phyloP scores from a whole-genome alignment of 192 early-diverging fungal species.

The Podila epicladia region DNA sequence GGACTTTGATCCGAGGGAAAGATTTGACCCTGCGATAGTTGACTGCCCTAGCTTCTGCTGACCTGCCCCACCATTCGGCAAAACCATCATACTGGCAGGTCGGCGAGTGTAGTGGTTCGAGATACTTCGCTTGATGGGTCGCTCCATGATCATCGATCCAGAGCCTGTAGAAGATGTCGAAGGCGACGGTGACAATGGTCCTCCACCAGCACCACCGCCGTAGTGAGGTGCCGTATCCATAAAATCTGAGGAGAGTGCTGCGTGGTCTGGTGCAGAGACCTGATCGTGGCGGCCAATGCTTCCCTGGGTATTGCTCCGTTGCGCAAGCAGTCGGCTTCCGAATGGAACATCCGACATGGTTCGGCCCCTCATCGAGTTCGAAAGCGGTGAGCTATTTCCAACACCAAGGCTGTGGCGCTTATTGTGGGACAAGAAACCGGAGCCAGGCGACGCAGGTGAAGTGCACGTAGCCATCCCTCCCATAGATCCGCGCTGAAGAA shows the following conservation, averaged over 20 bases:
- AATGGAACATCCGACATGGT: slow-evolving; percentile 27
- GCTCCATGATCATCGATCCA: slow-evolving; percentile 11
- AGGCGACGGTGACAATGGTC: background rate
- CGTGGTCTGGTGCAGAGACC: background rate
- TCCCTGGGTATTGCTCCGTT: background rate
- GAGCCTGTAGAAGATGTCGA: slow-evolving; percentile 7
- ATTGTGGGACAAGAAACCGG: slow-evolving; percentile 9
- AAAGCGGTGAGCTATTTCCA: background rate
- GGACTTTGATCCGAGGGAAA: slow-evolving; percentile 10
- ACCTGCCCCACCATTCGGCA: background rate
- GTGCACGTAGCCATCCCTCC: background rate
- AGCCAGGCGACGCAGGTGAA: slow-evolving; percentile 7
- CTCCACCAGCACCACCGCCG: background rate
- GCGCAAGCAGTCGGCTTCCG: slow-evolving; percentile 16
- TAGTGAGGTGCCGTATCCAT: background rate
- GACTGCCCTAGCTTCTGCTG: background rate
- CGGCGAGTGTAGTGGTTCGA: slow-evolving; percentile 25
- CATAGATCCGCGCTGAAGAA: background rate
- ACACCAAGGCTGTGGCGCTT: slow-evolving; percentile 16
- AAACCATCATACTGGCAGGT: slow-evolving; percentile 23
- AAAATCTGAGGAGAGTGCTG: no score
- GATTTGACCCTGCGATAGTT: background rate
- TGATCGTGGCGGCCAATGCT: background rate
- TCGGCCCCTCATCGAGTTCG: slow-evolving; percentile 19
- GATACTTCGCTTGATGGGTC: slow-evolving; percentile 22